These are phyloP conservation scores for Trichoderma orchidacearum DNA, from an alignment of 495 filamentous ascomycete genomes.

Conservation along the genomic window DNA sequence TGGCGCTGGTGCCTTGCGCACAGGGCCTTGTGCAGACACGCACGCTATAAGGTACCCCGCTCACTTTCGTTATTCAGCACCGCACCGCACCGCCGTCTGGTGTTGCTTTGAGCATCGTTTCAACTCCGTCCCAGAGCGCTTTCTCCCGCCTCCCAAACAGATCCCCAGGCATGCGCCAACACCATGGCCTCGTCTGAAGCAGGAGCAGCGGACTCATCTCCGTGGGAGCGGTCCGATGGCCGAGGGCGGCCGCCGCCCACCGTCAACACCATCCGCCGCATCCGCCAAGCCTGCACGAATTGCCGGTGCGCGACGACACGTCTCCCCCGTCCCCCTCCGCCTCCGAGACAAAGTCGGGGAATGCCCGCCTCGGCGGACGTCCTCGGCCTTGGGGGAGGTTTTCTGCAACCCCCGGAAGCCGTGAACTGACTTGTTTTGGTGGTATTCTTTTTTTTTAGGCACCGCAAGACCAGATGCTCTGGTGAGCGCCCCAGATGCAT, in stretches of 20 bases:
- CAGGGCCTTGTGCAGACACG: neutral
- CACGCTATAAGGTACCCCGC: neutral
- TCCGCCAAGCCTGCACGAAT: neutral
- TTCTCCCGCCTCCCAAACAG: neutral
- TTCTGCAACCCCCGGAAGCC: no score
- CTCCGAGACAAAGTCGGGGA: no score
- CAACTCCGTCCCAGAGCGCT: neutral
- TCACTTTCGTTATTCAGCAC: neutral
- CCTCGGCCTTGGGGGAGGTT: neutral
- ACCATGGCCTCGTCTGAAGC: neutral
- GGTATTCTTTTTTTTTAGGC: neutral
- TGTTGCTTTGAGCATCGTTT: neutral
- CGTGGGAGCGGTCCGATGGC: neutral
- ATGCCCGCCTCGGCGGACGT: no score
- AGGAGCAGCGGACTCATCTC: neutral
- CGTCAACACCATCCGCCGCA: neutral
- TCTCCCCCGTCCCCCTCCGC: no score
- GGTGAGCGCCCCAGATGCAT: neutral
- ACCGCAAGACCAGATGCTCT: neutral
- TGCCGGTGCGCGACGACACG: neutral
- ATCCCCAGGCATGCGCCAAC: neutral
- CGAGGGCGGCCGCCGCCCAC: neutral
- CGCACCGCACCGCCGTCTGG: neutral
- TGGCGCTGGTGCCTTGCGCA: neutral
- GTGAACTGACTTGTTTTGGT: neutral